These are phyloP conservation scores for Leishmania gerbilli DNA, from an alignment of 208 protist species.

Conservation along the genomic window DNA sequence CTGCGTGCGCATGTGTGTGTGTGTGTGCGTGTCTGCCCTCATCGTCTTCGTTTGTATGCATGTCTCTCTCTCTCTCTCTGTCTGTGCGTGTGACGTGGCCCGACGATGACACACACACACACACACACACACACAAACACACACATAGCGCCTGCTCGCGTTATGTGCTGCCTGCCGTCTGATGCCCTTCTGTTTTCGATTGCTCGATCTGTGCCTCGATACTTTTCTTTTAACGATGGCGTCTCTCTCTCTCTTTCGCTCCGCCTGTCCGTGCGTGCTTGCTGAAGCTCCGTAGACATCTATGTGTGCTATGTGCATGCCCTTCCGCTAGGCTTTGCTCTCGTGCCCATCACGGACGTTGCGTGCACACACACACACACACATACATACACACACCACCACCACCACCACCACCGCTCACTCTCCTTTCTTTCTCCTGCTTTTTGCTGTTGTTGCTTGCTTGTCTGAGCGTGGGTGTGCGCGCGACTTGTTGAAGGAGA, in stretches of 20 bases:
- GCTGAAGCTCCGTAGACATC: not conserved
- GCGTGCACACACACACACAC: not conserved
- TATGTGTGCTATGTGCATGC: not conserved
- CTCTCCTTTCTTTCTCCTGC: not conserved
- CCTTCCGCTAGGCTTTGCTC: not conserved
- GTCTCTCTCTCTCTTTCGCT: not conserved
- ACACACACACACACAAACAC: not conserved
- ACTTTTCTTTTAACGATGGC: not conserved
- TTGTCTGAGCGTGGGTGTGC: not conserved
- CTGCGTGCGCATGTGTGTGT: not conserved
- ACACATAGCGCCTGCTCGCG: too few relatives aligned
- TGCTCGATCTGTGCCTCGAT: not conserved
- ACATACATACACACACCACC: not conserved
- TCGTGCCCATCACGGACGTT: not conserved
- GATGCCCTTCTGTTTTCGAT: not conserved
- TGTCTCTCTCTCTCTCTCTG: conserved; percentile 3
- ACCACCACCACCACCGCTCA: too few relatives aligned
- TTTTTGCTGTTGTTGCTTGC: not conserved
- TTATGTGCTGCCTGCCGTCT: too few relatives aligned
- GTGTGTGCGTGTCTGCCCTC: not conserved
- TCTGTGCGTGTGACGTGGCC: too few relatives aligned
- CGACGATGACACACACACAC: too few relatives aligned
- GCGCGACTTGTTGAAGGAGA: not conserved
- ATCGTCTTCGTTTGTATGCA: not conserved
- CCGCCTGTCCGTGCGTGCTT: not conserved